Conservation (phyloP, 768 basidiomycete genomes). For the Termitomyces sp. region DNA sequence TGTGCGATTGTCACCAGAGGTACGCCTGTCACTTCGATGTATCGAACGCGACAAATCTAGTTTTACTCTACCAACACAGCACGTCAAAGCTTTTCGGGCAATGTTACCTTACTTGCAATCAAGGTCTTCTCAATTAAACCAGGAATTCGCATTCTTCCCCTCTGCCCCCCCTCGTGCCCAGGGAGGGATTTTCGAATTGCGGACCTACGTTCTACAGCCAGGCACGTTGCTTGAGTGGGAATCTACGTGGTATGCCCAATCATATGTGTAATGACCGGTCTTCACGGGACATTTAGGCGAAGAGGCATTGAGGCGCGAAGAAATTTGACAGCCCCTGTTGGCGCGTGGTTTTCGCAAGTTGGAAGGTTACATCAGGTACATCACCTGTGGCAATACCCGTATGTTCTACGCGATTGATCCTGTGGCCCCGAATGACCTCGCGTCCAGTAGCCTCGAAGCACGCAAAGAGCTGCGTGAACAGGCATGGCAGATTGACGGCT, state of each 20-base stretch:
- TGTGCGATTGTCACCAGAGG: constrained; percentile 62
- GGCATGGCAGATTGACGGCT: constrained; percentile 93
- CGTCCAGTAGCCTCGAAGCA: constrained; percentile 59
- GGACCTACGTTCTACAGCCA: constrained; percentile 83
- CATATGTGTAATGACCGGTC: constrained; percentile 2
- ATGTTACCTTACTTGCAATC: constrained; percentile 75
- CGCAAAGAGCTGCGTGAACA: constrained; percentile 83
- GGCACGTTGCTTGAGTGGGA: constrained; percentile 96
- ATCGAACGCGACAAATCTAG: background rate
- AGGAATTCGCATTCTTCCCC: constrained; percentile 95
- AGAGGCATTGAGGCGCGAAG: constrained; percentile 91
- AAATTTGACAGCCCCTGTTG: constrained; percentile 79
- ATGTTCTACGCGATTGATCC: constrained; percentile 24
- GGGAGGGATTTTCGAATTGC: constrained; percentile 92
- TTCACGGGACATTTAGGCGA: constrained; percentile 48
- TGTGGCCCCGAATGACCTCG: constrained; percentile 8
- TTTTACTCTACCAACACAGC: constrained; percentile 30
- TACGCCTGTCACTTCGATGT: constrained; percentile 13
- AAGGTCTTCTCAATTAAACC: constrained; percentile 73
- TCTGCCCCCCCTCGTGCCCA: constrained; percentile 81
- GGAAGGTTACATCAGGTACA: constrained; percentile 85
- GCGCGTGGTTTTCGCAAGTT: constrained; percentile 90
- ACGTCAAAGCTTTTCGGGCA: constrained; percentile 59
- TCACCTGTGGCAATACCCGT: constrained; percentile 98
- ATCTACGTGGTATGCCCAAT: constrained; percentile 63